Base-by-base conservation (phyloP, 495 filamentous ascomycete genomes). In the Aspergillus heteromorphus region DNA sequence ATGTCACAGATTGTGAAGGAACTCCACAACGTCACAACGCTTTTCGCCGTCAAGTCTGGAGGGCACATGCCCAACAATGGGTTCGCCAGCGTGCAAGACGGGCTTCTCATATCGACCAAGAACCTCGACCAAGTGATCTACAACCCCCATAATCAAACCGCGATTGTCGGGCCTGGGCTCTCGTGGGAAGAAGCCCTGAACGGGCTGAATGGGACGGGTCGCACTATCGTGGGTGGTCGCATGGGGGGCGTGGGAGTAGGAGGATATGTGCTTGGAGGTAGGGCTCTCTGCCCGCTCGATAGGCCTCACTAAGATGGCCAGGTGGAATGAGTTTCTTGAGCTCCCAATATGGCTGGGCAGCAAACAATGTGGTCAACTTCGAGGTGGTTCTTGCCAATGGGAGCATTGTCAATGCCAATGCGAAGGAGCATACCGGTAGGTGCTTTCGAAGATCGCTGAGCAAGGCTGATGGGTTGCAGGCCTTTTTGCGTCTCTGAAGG, bases 361-460 rank as follows among this genome's bases (percentile, higher is more conserved):
- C 76, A 20, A 79, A 79, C 57, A 80, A 78, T 6, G 67, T 81
- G 4, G 45, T 76, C 43, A 75, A 79, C 45, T 83, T 65, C 55
- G 79, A 84, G 41, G 71, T 85, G 14, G 79, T 84, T 19, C 67
- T 84, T 7, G 76, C 80, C 43, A 79, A 80, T 60, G 74, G 76
- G 18, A 78, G 71, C 17, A 71, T 83, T 59, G 69, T 79, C 20
- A 72, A 74, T 43, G 79, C 76, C 7, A 77, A 69, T 40, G 60
- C 62, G 14, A 60, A 64, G 9, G 56, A 67, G 29, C 72, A 79
- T 40, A 64, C 68, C 18, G 68, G 70, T 74, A 48, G 25, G 60
- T 31, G 27, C 1, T 11, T 25, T 43, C 14, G 30, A 20, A 2
- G n/a, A 1, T 13, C 6, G 8, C 7, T 19, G 3, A 34, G 2